Percentiles rank a stretch among this genome's conserved stretches.
These are phyloP conservation scores for Vitis amurensis DNA, from an alignment of 164 flowering plant species.

Conservation along the genomic window DNA sequence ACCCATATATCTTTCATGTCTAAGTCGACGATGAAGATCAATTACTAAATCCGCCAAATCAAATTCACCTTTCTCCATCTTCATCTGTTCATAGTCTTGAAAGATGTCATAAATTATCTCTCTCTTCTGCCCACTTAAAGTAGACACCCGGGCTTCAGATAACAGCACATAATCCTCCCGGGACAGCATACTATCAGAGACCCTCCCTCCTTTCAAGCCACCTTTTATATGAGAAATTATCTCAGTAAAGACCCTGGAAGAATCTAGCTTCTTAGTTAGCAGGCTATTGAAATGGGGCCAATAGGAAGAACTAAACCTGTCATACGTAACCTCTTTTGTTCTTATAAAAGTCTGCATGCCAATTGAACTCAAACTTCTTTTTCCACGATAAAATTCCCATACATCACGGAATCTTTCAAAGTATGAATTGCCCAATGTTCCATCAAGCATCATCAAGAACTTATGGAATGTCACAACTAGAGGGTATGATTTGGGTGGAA, in stretches of 20 bases:
- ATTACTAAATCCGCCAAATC: conserved; percentile 73
- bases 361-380: conserved; percentile 33
- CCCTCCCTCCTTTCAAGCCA: conserved; percentile 30
- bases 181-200: conserved; percentile 35
- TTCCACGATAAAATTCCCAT: conserved; percentile 17
- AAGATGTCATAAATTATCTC: conserved; percentile 55
- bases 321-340: conserved; percentile 58
- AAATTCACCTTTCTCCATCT: conserved; percentile 52
- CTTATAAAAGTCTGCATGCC: conserved; percentile 44
- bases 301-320: conserved; percentile 47
- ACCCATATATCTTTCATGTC: conserved; percentile 33
- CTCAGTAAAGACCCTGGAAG: conserved; percentile 69
- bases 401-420: conserved; percentile 50
- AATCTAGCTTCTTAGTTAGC: conserved; percentile 52
- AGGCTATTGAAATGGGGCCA: conserved; percentile 75
- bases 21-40: conserved; percentile 61
- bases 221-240: conserved; percentile 83
- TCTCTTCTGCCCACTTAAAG: conserved; percentile 37
- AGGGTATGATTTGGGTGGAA: conserved; percentile 50
- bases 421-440: conserved; percentile 54
- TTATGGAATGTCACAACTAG: conserved; percentile 72
- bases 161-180: conserved; percentile 44
- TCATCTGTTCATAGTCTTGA: conserved; percentile 61
- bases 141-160: conserved; percentile 51
- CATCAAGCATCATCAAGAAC: conserved; percentile 83